Percentiles rank a stretch among this genome's conserved stretches.
Conservation (phyloP, 2,329 filamentous ascomycete genomes). For the Alternaria triticina region DNA sequence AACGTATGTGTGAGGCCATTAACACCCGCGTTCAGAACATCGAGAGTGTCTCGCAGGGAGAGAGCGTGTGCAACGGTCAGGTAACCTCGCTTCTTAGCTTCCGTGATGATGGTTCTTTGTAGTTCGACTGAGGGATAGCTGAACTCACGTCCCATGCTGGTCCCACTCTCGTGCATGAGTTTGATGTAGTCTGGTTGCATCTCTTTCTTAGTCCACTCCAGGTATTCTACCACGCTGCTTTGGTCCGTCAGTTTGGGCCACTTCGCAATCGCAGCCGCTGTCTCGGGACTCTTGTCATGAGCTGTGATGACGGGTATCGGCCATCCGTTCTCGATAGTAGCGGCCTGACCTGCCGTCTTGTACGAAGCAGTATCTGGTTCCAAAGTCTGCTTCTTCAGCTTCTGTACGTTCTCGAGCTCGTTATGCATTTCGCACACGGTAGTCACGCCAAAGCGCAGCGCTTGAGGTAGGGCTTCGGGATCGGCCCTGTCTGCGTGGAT, state of each 20-base stretch:
- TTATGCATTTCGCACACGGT: constrained; percentile 60
- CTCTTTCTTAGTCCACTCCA: constrained; percentile 50
- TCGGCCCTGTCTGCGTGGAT: constrained; percentile 55
- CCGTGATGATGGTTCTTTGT: constrained; percentile 54
- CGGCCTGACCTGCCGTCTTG: constrained; percentile 57
- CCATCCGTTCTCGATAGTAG: constrained; percentile 61
- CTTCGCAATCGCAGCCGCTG: constrained; percentile 48
- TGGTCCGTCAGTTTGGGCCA: constrained; percentile 56
- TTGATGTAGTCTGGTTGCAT: constrained; percentile 58
- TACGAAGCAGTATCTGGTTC: constrained; percentile 53
- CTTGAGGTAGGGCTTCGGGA: constrained; percentile 50
- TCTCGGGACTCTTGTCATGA: constrained; percentile 47
- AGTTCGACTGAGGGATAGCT: constrained; percentile 52
- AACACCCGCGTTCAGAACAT: constrained; percentile 51
- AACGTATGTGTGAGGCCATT: constrained; percentile 55
- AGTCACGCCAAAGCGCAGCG: constrained; percentile 58
- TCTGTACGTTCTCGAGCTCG: constrained; percentile 37
- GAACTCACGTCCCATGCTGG: constrained; percentile 46
- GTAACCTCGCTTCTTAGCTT: constrained; percentile 47
- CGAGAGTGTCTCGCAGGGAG: constrained; percentile 50
- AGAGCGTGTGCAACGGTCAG: constrained; percentile 51
- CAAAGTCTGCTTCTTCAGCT: constrained; percentile 35
- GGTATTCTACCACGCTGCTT: constrained; percentile 52
- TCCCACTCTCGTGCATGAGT: constrained; percentile 59
- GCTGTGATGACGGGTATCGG: constrained; percentile 54